A percentile compares a stretch with the other conserved stretches of the same genome.
These are phyloP conservation scores for Kwoniella heveanensis DNA, from an alignment of 768 basidiomycete species.

Conservation along the genomic window DNA sequence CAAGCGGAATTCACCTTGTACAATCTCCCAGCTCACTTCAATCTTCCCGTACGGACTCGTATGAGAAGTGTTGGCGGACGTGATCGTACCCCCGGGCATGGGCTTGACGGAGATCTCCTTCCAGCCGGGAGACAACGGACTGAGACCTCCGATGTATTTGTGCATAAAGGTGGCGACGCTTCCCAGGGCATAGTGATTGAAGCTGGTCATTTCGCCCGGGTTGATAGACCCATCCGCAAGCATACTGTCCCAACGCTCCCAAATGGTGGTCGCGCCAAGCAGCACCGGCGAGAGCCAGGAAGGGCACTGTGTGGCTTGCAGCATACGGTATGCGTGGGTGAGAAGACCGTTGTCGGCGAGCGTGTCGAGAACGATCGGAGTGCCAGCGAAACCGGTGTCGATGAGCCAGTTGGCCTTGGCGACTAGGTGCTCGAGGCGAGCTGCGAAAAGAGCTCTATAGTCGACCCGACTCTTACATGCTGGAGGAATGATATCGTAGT, in stretches of 20 bases:
- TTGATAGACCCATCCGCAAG: conserved; percentile 47
- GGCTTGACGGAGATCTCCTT: conserved; percentile 33
- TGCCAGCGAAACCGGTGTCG: conserved; percentile 53
- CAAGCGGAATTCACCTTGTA: conserved; percentile 26
- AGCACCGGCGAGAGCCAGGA: conserved; percentile 39
- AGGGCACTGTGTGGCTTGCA: conserved; percentile 39
- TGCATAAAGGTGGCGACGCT: conserved; percentile 44
- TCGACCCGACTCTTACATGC: conserved; percentile 3
- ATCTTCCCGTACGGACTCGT: conserved; percentile 31
- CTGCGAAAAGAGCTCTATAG: conserved; percentile 6
- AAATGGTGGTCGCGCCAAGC: conserved; percentile 41
- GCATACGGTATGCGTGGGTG: conserved; percentile 48
- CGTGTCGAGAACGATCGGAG: conserved; percentile 47
- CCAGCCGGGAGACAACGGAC: conserved; percentile 34
- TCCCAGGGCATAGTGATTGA: conserved; percentile 52
- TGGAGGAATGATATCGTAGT: conserved; percentile 31
- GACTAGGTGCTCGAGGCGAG: conserved; percentile 26
- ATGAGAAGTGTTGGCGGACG: conserved; percentile 25
- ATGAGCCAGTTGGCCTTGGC: conserved; percentile 26
- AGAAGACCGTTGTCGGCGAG: conserved; percentile 36
- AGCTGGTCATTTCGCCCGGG: conserved; percentile 52
- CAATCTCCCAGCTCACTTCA: conserved; percentile 30
- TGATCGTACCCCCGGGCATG: conserved; percentile 45
- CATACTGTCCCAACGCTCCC: conserved; percentile 53
- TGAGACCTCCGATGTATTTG: conserved; percentile 35